Evolutionary conservation across 768 basidiomycete genomes (phyloP).

Genomic region (Cubamyces sp.): DNA sequence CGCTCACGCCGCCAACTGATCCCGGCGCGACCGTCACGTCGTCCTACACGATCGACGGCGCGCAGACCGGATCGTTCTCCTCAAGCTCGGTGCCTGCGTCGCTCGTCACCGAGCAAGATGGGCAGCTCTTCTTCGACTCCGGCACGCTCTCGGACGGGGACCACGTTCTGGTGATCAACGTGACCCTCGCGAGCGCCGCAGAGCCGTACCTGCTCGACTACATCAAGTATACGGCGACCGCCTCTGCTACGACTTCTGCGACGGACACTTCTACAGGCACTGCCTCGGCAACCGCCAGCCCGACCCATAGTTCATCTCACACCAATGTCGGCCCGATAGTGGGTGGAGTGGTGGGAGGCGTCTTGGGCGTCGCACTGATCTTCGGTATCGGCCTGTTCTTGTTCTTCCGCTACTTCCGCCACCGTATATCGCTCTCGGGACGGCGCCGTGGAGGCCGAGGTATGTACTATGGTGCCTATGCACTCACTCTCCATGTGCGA

Average conservation of each 20-base stretch:
- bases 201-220: conserved; percentile 28
- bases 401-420: conserved; percentile 18
- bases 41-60: conserved; percentile 21
- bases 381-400: conserved; percentile 15
- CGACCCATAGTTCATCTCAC: conserved; percentile 5
- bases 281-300: conserved; percentile 1
- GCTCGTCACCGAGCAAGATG: conserved; percentile 21
- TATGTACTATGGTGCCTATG: not conserved
- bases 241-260: not conserved
- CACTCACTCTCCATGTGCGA: not conserved
- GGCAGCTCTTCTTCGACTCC: conserved; percentile 27
- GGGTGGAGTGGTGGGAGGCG: conserved; percentile 29
- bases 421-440: conserved; percentile 24
- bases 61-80: conserved; percentile 14
- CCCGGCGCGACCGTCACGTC: conserved; percentile 14
- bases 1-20: conserved; percentile 6
- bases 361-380: conserved; percentile 12
- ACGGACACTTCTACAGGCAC: not conserved
- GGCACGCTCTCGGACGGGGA: conserved; percentile 14
- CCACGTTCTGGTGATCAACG: conserved; percentile 25
- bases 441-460: conserved; percentile 11
- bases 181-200: conserved; percentile 24
- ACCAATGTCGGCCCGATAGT: conserved; percentile 26
- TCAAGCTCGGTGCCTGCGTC: conserved; percentile 11
- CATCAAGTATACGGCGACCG: conserved; percentile 21